Percentiles rank a stretch among this genome's conserved stretches.
phyloP scores from a whole-genome alignment of 2,329 filamentous ascomycete genomes.

The Alternaria conjuncta region DNA sequence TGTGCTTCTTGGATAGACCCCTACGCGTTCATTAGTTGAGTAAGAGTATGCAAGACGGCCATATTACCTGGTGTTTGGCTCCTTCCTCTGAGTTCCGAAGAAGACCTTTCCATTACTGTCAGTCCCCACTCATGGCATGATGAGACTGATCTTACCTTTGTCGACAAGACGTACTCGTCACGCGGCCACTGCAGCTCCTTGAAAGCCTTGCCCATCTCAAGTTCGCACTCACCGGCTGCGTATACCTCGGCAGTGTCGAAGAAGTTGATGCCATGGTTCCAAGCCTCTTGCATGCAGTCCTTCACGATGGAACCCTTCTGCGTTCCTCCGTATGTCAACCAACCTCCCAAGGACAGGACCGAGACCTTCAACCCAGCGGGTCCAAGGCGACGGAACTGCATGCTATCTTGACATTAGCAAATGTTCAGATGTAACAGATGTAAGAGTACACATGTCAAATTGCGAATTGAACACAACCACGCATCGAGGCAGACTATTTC shows the following conservation, averaged over 20 bases:
- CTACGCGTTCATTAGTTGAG: constrained; percentile 17
- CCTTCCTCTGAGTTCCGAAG: constrained; percentile 64
- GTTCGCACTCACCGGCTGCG: constrained; percentile 66
- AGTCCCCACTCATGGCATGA: neutral
- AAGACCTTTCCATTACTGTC: constrained; percentile 50
- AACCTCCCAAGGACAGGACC: constrained; percentile 57
- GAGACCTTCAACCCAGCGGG: constrained; percentile 57
- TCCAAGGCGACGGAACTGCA: constrained; percentile 42
- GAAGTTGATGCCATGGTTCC: constrained; percentile 59
- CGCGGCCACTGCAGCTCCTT: constrained; percentile 58
- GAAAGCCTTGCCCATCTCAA: constrained; percentile 62
- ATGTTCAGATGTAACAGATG: neutral
- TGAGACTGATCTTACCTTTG: constrained; percentile 21
- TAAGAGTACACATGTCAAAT: neutral
- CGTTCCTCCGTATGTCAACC: constrained; percentile 57
- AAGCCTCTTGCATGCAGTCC: constrained; percentile 58
- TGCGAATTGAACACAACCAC: neutral
- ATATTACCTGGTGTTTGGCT: constrained; percentile 57
- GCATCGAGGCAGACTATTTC: neutral
- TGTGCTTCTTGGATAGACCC: constrained; percentile 58
- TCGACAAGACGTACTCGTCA: constrained; percentile 40
- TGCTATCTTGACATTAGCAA: constrained; percentile 22
- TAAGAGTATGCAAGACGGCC: neutral
- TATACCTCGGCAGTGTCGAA: constrained; percentile 62
- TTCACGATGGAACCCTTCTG: constrained; percentile 57